Base-by-base conservation (phyloP, 768 basidiomycete species). In the Panaeolus papilionaceus region DNA sequence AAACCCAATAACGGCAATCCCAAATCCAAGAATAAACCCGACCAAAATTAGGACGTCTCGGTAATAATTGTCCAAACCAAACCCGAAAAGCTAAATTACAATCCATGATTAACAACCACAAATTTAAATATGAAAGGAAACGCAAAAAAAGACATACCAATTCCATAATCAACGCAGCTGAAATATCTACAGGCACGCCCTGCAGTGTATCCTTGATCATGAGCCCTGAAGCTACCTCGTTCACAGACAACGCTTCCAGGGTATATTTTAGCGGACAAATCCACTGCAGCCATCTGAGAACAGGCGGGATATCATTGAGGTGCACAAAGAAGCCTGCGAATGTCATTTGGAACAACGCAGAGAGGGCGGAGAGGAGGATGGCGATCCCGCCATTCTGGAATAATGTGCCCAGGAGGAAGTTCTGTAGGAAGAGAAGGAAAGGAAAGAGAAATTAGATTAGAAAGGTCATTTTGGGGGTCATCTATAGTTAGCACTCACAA, bases 241-340 rank as follows among this genome's bases (percentile, higher is more conserved):
- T 99, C 42, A 98, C 92, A 12, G 91, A 84, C 16, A 98, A 82
- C 5, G 96, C 96, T 75, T 95, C 93, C n/a, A 94, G 82, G 28
- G 84, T 82, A 75, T 89, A 94, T 77, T 95, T 95, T 61, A 95
- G 84, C 44, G 93, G 92, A 64, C 92, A 92, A 66, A 96, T 72
- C 91, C 94, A 98, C 74, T 96, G 92, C 64, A 98, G 82, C 96
- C 96, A 99, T 16, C 96, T 86, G 0, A 99, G 85, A 1, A 96
- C 94, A 2, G 93, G 92, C 3, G 96, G 95, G 67, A 99, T 97
- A 67, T 85, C 82, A 68, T 81, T 78, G 66, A 97, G 84, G 75
- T 97, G 93, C 64, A 97, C 94, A 76, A 98, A 98, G 83, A 97
- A 98, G 14, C 94, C 94, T 0, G 94, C 94, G 70, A 85, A 94